Percentiles rank a stretch among this genome's conserved stretches.
These are phyloP conservation scores for Hyphodiscus hymeniophilus DNA, from an alignment of 495 filamentous ascomycete species.

Conservation along the genomic window DNA sequence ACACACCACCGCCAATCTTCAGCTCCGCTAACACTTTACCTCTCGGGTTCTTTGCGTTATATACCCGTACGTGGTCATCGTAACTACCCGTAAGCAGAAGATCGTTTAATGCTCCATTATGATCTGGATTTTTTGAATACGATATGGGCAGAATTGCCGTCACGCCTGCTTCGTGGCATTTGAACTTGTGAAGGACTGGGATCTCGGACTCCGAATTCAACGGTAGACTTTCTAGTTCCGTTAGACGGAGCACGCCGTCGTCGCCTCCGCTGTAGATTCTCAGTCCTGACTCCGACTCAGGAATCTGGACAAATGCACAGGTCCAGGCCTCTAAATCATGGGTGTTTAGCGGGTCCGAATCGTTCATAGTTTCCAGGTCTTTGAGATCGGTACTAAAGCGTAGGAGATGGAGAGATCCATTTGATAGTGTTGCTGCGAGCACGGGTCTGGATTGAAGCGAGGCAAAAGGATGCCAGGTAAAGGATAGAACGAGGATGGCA, in stretches of 20 bases:
- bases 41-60: conserved; percentile 19
- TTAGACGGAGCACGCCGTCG: conserved; percentile 41
- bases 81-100: conserved; percentile 83
- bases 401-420: no score
- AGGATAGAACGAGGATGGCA: conserved; percentile 43
- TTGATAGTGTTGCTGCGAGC: no score
- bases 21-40: conserved; percentile 49
- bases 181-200: no score
- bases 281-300: not conserved
- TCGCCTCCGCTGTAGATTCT: conserved; percentile 60
- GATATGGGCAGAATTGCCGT: conserved; percentile 73
- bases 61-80: conserved; percentile 75
- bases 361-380: no score
- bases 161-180: conserved; percentile 44
- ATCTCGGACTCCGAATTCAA: no score
- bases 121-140: no score
- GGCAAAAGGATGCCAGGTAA: conserved; percentile 56
- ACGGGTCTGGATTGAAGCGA: not conserved
- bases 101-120: conserved; percentile 24
- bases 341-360: not conserved
- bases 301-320: conserved; percentile 39
- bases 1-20: conserved; percentile 76
- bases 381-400: no score
- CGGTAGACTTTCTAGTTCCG: not conserved
- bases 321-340: conserved; percentile 54